Percentiles rank a stretch among this genome's conserved stretches.
Conservation (phyloP, 176 grass and related monocot genomes). For the Cenchrus purpureus region DNA sequence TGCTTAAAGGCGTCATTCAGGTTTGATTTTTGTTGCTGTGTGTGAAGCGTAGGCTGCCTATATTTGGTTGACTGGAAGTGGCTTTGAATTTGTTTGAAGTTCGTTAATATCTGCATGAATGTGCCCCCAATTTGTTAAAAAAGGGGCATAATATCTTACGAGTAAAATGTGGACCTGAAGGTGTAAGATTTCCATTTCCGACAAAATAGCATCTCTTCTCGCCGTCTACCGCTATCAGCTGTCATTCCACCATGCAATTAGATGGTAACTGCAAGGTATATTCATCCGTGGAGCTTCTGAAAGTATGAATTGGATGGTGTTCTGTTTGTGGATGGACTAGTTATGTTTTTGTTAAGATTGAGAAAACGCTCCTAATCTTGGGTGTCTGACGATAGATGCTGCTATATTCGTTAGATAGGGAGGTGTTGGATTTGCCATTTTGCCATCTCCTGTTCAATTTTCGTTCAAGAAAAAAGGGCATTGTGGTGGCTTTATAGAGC, state of each 20-base stretch:
- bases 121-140: background rate
- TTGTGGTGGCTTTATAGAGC: too few relatives aligned
- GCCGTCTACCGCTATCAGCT: background rate
- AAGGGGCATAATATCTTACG: background rate
- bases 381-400: too few relatives aligned
- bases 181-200: background rate
- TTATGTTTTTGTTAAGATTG: background rate
- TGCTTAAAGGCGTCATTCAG: background rate
- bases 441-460: too few relatives aligned
- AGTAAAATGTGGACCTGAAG: background rate
- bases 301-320: background rate
- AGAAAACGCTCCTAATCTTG: too few relatives aligned
- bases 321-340: background rate
- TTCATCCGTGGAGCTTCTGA: background rate
- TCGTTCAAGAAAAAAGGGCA: too few relatives aligned
- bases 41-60: background rate
- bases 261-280: background rate
- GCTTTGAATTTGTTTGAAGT: background rate
- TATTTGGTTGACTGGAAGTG: background rate
- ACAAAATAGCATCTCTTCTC: background rate
- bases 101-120: background rate
- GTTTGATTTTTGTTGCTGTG: background rate
- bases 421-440: too few relatives aligned
- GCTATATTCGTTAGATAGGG: too few relatives aligned
- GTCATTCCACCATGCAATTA: background rate